Evolutionary conservation across 2,329 filamentous ascomycete genomes (phyloP).

Genomic region (Calonectria multiphialidica): DNA sequence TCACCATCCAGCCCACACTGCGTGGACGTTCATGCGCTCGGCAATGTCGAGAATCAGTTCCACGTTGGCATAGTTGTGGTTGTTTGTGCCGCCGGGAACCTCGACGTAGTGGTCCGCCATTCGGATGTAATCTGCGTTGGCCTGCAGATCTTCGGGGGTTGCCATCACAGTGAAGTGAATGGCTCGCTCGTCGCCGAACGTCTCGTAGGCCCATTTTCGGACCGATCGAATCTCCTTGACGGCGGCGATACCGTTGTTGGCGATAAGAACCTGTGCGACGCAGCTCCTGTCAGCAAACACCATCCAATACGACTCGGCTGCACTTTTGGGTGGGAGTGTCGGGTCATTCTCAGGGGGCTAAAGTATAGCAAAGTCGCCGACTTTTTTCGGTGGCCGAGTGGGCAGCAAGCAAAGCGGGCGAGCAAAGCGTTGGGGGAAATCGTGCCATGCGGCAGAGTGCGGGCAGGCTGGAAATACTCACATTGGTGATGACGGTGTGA

Average conservation of each 20-base stretch:
- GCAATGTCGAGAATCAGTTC: conserved; percentile 99
- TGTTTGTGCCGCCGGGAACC: conserved; percentile 98
- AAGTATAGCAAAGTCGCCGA: background rate
- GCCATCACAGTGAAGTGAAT: conserved; percentile 99
- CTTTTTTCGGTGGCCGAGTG: background rate
- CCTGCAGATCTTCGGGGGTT: conserved; percentile 95
- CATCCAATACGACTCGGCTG: background rate
- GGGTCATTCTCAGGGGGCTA: background rate
- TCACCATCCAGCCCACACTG: conserved; percentile 98
- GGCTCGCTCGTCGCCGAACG: conserved; percentile 96
- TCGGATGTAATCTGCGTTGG: conserved; percentile 98
- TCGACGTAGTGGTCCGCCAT: conserved; percentile 99
- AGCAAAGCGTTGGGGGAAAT: background rate
- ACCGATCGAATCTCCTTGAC: conserved; percentile 99
- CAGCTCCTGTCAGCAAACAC: conserved; percentile 27
- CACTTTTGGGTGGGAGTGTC: background rate
- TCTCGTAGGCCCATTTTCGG: conserved; percentile 99
- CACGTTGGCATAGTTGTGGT: conserved; percentile 99
- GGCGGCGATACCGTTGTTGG: conserved; percentile 99
- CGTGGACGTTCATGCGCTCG: conserved; percentile 98
- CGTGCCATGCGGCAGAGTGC: background rate
- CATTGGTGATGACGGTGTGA: conserved; percentile 98
- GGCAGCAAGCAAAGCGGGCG: background rate
- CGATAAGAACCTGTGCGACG: conserved; percentile 84
- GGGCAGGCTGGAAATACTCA: conserved; percentile 61